phyloP scores from a whole-genome alignment of 768 basidiomycete species.

The Amanita inopinata region DNA sequence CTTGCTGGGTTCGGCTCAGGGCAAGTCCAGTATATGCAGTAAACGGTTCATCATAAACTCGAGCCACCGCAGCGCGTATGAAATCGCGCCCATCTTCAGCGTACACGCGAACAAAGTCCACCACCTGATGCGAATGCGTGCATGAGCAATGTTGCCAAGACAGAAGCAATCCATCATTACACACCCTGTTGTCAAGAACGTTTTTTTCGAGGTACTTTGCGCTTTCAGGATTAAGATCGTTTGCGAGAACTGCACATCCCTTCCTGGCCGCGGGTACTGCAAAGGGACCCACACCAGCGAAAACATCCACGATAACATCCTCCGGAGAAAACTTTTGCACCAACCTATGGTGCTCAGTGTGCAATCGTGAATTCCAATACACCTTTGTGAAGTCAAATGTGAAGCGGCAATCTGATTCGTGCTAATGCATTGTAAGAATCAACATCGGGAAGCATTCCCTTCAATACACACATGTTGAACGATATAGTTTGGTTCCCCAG shows the following conservation, averaged over 20 bases:
- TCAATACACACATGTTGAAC: constrained; percentile 83
- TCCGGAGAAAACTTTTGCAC: constrained; percentile 62
- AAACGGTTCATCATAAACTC: constrained; percentile 59
- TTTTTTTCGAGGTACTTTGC: constrained; percentile 70
- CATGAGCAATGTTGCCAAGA: background rate
- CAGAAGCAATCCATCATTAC: constrained; percentile 14
- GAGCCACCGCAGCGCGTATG: constrained; percentile 49
- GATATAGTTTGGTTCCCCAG: constrained; percentile 79
- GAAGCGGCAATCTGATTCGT: constrained; percentile 80
- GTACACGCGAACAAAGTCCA: constrained; percentile 43
- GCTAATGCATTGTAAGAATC: constrained; percentile 29
- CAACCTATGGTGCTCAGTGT: constrained; percentile 84
- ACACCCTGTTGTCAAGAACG: constrained; percentile 65
- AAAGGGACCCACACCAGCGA: constrained; percentile 97
- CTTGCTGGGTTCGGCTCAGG: constrained; percentile 35
- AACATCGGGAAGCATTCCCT: background rate
- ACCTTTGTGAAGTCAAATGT: constrained; percentile 92
- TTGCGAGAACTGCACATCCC: constrained; percentile 82
- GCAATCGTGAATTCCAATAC: constrained; percentile 97
- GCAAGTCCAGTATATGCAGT: constrained; percentile 41
- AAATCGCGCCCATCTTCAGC: constrained; percentile 86
- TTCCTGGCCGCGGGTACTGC: constrained; percentile 89
- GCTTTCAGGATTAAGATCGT: constrained; percentile 90
- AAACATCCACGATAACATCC: constrained; percentile 85
- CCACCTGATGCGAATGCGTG: too few relatives aligned